Percentiles rank a stretch among this genome's conserved stretches.
phyloP scores from a whole-genome alignment of 192 early-diverging fungal genomes.

The Rhizophagus sp. region DNA sequence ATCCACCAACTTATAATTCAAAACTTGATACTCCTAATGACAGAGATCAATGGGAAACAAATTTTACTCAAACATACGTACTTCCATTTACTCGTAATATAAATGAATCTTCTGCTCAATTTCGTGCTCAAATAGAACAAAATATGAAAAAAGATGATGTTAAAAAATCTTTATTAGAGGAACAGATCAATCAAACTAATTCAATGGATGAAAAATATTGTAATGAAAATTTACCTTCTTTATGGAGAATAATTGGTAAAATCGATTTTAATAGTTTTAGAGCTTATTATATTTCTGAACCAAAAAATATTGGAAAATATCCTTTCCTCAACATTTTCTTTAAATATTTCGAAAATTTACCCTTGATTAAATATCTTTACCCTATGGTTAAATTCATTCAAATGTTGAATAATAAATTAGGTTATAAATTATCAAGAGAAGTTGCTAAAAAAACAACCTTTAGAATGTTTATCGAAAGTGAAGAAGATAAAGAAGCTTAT shows the following conservation, averaged over 20 bases:
- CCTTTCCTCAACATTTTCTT: slow-evolving; percentile 26
- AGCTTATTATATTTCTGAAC: slow-evolving; percentile 20
- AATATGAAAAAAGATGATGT: background rate
- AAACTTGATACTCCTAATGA: background rate
- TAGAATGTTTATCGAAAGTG: slow-evolving; percentile 2
- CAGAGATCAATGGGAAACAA: background rate
- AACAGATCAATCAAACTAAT: slow-evolving; percentile 1
- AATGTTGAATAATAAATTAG: slow-evolving; percentile 7
- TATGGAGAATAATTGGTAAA: slow-evolving; percentile 20
- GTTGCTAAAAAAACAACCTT: slow-evolving; percentile 14
- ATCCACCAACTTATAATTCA: background rate
- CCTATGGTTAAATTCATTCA: slow-evolving; percentile 28
- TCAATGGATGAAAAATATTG: background rate
- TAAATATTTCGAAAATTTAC: slow-evolving; percentile 20
- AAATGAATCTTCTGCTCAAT: background rate
- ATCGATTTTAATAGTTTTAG: background rate
- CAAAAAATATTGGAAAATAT: background rate
- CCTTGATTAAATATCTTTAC: background rate
- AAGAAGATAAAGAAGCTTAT: background rate
- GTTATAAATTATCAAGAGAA: slow-evolving; percentile 4
- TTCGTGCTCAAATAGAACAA: background rate
- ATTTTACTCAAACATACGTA: background rate
- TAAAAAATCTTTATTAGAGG: background rate
- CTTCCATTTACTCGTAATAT: background rate
- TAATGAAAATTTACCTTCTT: background rate